Evolutionary conservation across 305 asterid genomes (phyloP), one percentile per base, ranked within the genome.

Genomic region (Fraxinus floribunda): DNA sequence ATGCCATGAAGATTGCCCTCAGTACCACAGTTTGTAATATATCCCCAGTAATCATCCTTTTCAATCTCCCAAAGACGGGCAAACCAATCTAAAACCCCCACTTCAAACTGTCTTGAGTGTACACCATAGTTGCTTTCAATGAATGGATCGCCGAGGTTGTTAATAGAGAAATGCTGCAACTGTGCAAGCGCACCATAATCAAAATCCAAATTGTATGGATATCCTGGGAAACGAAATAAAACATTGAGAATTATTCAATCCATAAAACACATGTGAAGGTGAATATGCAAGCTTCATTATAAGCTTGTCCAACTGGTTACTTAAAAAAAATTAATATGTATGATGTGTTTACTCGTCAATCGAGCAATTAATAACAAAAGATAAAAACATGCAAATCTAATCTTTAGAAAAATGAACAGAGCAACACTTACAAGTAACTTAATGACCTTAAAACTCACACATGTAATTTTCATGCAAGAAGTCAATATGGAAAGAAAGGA

Each of bases 1-100:
- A 95, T 91, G 64, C 98, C 99, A 13, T 95, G 99, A 90, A 95
- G 99, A 89, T 95, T 94, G 36, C 98, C 99, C 91, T 94, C 99
- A 55, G 99, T 95, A 49, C 99, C 99, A 85, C 99, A 95, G 90
- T 94, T 95, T 68, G 99, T 95, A 77, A 95, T 94, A 87, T 95
- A 95, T 78, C 99, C 98, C 99, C 99, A 95, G 85, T 95, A 95
- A 80, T 95, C 96, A 84, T 85, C 80, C 91, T 87, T 93, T 90
- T 95, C 98, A 78, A 94, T 90, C 32, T 95, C 98, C 99, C 98
- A 95, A 10, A 95, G 80, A 66, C 93, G 92, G 5, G 98, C 99
- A 81, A 95, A 95, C 99, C 99, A 95, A 85, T 95, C 99, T 84
- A 95, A 78, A 74, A 94, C 99, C 78, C 98, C 98, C 46, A 94